Evolutionary conservation across 176 grass and related monocot genomes (phyloP), one percentile per base, ranked within the genome.

Genomic region (Cenchrus americanus): DNA sequence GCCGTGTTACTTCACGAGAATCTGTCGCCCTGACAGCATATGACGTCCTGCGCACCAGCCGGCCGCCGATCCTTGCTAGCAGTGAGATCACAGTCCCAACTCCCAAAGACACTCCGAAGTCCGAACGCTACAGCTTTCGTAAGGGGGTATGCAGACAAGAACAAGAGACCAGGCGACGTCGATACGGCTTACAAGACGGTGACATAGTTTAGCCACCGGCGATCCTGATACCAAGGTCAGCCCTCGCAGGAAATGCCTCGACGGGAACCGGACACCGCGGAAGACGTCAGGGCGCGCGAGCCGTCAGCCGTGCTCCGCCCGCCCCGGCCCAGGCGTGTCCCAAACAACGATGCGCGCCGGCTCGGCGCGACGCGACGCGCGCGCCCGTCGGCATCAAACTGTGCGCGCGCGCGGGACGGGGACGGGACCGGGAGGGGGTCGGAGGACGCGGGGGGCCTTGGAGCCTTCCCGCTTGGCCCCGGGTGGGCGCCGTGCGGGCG

Each of bases 241-340:
- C 83, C 82, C 63, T 13, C 4, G 77, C 82, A 89, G 1, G 82
- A 76, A 89, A 85, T 85, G 82, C 82, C 87, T 89, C 58, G 87
- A 89, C 82, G 77, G 87, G 82, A 77, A 81, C 18, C 69, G 71
- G 82, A 71, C 82, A 40, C 53, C 63, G 3, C 18, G 77, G 87
- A 64, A 85, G n/a, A 46, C 87, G 69, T 55, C 87, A 85, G 72
- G 34, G 34, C 3, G 70, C 17, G 13, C 85, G 63, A 66, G 4
- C 61, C 60, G 14, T 26, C 27, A 14, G 57, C 44, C 34, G 34
- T 37, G 34, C 34, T 4, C 23, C 51, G 65, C 57, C 59, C 58
- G 59, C 26, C 26, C 30, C 67, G 10, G 3, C 50, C 48, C 14
- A 8, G 8, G 32, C 72, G 73, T 10, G 74, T 50, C 86, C 67